Conservation (phyloP, 495 filamentous ascomycete species). For the Talaromyces adpressus region DNA sequence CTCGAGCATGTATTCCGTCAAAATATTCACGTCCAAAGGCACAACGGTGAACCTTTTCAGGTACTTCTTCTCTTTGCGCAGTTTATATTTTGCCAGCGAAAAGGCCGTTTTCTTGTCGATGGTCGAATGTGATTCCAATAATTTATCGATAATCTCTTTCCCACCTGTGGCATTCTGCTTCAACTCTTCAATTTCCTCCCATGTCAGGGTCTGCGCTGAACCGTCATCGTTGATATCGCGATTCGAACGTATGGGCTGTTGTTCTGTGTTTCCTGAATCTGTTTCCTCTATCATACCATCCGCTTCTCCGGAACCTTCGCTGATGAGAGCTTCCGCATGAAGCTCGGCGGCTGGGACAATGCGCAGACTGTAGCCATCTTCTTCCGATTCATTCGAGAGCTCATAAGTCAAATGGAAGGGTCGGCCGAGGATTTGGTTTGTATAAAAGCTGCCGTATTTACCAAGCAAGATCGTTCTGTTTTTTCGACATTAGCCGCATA, state of each 20-base stretch:
- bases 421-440: slow-evolving; percentile 78
- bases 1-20: slow-evolving; percentile 66
- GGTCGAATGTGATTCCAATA: slow-evolving; percentile 75
- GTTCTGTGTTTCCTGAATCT: slow-evolving; percentile 32
- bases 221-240: slow-evolving; percentile 73
- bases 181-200: slow-evolving; percentile 84
- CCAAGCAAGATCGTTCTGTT: slow-evolving; percentile 72
- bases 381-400: slow-evolving; percentile 59
- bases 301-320: slow-evolving; percentile 41
- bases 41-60: slow-evolving; percentile 76
- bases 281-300: slow-evolving; percentile 40
- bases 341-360: slow-evolving; percentile 77
- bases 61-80: slow-evolving; percentile 91
- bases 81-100: slow-evolving; percentile 87
- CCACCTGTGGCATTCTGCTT: slow-evolving; percentile 75
- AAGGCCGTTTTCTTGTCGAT: slow-evolving; percentile 93
- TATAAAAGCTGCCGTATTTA: slow-evolving; percentile 82
- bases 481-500: slow-evolving; percentile 14
- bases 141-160: slow-evolving; percentile 78
- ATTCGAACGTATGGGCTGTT: slow-evolving; percentile 67
- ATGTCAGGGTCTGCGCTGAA: slow-evolving; percentile 71
- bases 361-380: slow-evolving; percentile 56
- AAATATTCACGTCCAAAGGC: slow-evolving; percentile 68
- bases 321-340: slow-evolving; percentile 61
- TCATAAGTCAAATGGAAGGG: slow-evolving; percentile 91